A percentile compares a stretch with the other conserved stretches of the same genome.
Evolutionary conservation across 768 basidiomycete species (phyloP).

Genomic region (Neoboletus subvelutipes): DNA sequence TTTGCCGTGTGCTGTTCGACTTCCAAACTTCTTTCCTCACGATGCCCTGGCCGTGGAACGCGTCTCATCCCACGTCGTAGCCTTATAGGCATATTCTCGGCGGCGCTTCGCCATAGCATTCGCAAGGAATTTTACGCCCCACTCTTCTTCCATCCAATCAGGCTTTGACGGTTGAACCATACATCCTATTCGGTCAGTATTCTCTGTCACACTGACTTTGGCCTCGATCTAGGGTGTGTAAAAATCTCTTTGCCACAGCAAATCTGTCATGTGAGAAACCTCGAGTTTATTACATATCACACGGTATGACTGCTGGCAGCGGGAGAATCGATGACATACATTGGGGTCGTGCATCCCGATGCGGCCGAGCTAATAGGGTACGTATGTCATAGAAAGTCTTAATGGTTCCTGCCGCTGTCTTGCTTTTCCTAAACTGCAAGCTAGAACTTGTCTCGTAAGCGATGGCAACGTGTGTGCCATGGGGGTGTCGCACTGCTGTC

Average conservation of each 20-base stretch:
- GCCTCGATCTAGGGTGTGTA: background rate
- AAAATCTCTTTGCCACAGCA: background rate
- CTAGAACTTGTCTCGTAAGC: background rate
- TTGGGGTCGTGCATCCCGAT: background rate
- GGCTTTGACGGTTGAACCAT: background rate
- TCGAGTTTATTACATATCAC: background rate
- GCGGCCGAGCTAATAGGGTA: background rate
- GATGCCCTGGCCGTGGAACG: background rate
- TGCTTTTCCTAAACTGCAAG: background rate
- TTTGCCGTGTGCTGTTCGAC: background rate
- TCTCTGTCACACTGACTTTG: background rate
- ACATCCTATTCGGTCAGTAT: background rate
- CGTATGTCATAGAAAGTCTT: background rate
- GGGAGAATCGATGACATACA: background rate
- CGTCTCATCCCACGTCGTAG: background rate
- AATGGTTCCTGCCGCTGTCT: background rate
- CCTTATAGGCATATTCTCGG: background rate
- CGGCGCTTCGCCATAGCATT: background rate
- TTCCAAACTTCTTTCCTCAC: background rate
- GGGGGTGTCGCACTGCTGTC: background rate
- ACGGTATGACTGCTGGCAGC: background rate
- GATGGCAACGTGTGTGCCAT: background rate
- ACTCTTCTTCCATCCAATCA: background rate
- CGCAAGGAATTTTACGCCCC: background rate
- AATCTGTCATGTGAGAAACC: background rate